Evolutionary conservation across 2,329 filamentous ascomycete genomes (phyloP).

Genomic region (Pseudomassariella vexata): DNA sequence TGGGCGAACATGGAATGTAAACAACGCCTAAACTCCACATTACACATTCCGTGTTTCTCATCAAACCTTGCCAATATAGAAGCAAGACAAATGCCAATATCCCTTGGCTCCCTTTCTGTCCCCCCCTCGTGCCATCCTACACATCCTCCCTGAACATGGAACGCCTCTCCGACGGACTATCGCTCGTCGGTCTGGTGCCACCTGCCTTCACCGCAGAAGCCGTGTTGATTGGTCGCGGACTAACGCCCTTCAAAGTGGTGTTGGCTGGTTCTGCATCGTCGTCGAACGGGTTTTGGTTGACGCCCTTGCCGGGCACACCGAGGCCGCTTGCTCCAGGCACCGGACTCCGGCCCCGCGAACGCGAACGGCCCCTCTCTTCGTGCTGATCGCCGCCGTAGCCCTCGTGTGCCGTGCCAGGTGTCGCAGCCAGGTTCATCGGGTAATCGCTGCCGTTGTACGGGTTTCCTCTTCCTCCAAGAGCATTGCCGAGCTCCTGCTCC

Average conservation of each 20-base stretch:
- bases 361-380: conserved; percentile 33
- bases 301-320: conserved; percentile 31
- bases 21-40: too few species aligned
- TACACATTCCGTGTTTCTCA: too few species aligned
- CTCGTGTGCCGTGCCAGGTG: conserved; percentile 25
- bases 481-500: conserved; percentile 64
- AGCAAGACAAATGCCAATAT: too few species aligned
- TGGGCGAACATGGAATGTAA: too few species aligned
- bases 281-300: conserved; percentile 62
- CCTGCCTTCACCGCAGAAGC: conserved; percentile 25
- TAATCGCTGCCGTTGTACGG: conserved; percentile 31
- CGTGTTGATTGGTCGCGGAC: conserved; percentile 65
- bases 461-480: too few species aligned
- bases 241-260: conserved; percentile 62
- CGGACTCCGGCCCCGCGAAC: too few species aligned
- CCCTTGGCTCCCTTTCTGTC: conserved; percentile 2
- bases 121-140: not conserved
- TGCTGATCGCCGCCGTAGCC: conserved; percentile 19
- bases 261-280: conserved; percentile 54
- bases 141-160: conserved; percentile 52
- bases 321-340: conserved; percentile 26
- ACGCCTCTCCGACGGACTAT: conserved; percentile 61
- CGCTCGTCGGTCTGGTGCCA: conserved; percentile 33
- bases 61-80: too few species aligned
- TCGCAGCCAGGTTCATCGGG: conserved; percentile 41